Evolutionary conservation across 1,284 basidiomycete genomes (phyloP).

Genomic region (Austroboletus novae-zelandiae): DNA sequence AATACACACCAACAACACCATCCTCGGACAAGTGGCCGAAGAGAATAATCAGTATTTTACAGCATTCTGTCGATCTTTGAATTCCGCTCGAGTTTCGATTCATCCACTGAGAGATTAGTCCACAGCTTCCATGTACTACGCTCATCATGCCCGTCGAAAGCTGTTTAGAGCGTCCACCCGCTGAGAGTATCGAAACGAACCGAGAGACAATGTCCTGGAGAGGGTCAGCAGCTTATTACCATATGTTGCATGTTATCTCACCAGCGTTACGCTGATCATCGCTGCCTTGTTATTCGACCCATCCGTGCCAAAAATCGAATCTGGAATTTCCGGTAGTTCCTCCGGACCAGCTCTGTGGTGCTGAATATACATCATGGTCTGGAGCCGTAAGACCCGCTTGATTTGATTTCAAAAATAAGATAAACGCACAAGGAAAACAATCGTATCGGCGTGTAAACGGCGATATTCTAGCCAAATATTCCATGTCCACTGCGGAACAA

Average conservation of each 20-base stretch:
- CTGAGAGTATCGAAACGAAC: constrained; percentile 18
- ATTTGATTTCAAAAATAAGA: background rate
- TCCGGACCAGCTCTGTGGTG: constrained; percentile 12
- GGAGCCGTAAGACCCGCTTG: constrained; percentile 7
- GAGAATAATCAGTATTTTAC: constrained; percentile 35
- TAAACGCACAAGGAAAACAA: constrained; percentile 48
- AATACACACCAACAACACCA: constrained; percentile 28
- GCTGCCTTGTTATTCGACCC: constrained; percentile 4
- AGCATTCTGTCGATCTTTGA: constrained; percentile 31
- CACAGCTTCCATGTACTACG: constrained; percentile 22
- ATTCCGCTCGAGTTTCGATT: constrained; percentile 23
- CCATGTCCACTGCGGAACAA: constrained; percentile 62
- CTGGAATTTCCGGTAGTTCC: constrained; percentile 1
- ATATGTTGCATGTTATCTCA: constrained; percentile 13
- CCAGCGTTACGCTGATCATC: constrained; percentile 20
- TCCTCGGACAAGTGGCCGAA: constrained; percentile 32
- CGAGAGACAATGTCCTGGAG: constrained; percentile 25
- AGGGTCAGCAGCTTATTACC: constrained; percentile 9
- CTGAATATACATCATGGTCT: constrained; percentile 56
- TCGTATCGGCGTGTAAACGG: constrained; percentile 44
- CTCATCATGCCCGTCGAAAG: constrained; percentile 16
- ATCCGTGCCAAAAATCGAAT: background rate
- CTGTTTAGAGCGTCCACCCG: constrained; percentile 6
- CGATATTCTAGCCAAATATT: constrained; percentile 55
- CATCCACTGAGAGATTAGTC: constrained; percentile 25